These are phyloP conservation scores for Zygoascus bituminiphila DNA, from an alignment of 805 yeast genomes.

Conservation along the genomic window DNA sequence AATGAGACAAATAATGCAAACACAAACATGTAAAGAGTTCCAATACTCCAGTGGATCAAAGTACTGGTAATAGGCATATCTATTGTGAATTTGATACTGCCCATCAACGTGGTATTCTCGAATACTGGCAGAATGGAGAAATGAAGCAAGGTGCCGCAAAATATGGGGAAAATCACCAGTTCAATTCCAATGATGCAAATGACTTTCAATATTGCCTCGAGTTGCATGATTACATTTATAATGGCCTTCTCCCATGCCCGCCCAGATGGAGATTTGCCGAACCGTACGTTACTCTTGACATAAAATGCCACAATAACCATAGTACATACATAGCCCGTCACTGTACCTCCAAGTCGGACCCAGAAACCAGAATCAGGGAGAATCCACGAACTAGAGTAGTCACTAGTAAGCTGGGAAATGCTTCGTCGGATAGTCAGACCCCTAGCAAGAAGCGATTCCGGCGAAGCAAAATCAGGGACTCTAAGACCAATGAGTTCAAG, in stretches of 20 bases:
- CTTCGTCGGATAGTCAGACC: background rate
- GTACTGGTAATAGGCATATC: slow-evolving; percentile 21
- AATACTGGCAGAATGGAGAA: slow-evolving; percentile 57
- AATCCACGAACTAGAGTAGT: background rate
- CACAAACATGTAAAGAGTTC: slow-evolving; percentile 79
- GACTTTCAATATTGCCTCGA: slow-evolving; percentile 57
- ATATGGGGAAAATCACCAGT: slow-evolving; percentile 74
- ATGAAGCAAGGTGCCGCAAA: slow-evolving; percentile 74
- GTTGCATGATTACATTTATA: slow-evolving; percentile 17
- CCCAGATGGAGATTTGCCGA: slow-evolving; percentile 7
- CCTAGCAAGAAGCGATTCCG: background rate
- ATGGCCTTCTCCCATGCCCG: slow-evolving; percentile 6
- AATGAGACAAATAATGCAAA: slow-evolving; percentile 83
- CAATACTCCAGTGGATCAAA: slow-evolving; percentile 52
- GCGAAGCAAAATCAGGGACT: background rate
- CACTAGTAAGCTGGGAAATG: background rate
- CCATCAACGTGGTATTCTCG: slow-evolving; percentile 10
- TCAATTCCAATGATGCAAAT: slow-evolving; percentile 69
- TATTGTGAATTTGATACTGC: slow-evolving; percentile 3
- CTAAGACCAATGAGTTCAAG: background rate
- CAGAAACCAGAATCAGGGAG: slow-evolving; percentile 6
- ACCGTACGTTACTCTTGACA: slow-evolving; percentile 5
- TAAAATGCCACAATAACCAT: slow-evolving; percentile 1
- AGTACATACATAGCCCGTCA: slow-evolving; percentile 9
- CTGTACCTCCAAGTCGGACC: slow-evolving; percentile 7